Base-by-base conservation (phyloP, 805 yeast genomes). In the Myxozyma geophila region DNA sequence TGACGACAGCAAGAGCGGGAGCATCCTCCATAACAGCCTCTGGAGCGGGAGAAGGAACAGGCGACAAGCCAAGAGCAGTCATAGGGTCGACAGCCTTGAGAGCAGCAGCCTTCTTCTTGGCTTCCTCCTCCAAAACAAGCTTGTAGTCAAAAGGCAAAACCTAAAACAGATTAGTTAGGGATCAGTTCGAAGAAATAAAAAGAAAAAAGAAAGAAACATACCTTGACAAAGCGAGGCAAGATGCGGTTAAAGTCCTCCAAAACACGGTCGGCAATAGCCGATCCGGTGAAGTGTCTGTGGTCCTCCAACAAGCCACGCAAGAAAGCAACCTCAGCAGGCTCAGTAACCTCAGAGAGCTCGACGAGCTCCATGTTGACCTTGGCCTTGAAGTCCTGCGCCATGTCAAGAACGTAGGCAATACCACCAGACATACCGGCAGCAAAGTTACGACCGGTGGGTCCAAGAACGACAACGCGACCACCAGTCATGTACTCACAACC, bases 401-500 rank as follows among this genome's bases (percentile, higher is more conserved):
- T 89, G 72, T 92, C 96, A 72, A 93, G 82, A 64, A 96, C 98
- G 74, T 93, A 93, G 15, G 97, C 96, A 77, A 95, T 93, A 85
- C 99, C 99, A 79, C 99, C 99, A 72, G 98, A 92, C 89, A 95
- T 95, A 82, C 99, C 99, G 61, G 99, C 97, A 65, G 87, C 97
- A 76, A 89, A 89, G 81, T 92, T 88, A 68, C 98, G 86, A 63
- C 97, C 98, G 72, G 97, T 90, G 64, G 86, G 79, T 53, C 98
- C 97, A 70, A 93, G 83, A 54, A 93, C 92, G 74, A 93, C 91
- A 67, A 95, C 97, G 73, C 98, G 86, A 76, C 99, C 99, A 77
- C 99, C 98, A 71, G 98, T 92, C 99, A 93, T 93, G 80, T 93
- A 93, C 80, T 93, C 99, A 80, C 98, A 93, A 58, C 99, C 99